These are phyloP conservation scores for Calycina marina DNA, from an alignment of 2,329 filamentous ascomycete species.

Conservation along the genomic window DNA sequence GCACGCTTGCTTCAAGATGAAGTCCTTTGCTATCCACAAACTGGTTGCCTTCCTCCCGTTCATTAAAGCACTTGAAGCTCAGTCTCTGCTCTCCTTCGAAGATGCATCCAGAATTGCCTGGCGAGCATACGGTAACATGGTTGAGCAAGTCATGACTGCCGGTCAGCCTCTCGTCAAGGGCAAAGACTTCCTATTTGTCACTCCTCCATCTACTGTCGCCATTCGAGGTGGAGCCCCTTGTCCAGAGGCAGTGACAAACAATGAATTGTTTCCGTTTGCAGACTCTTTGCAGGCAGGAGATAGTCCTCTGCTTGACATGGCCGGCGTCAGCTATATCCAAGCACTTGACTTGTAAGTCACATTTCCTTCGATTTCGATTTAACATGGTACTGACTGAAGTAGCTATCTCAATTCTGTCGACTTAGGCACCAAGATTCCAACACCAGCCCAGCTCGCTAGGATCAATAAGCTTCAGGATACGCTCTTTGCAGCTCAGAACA, in stretches of 20 bases:
- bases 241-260: neutral
- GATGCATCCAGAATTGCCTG: neutral
- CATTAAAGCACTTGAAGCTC: neutral
- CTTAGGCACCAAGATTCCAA: neutral
- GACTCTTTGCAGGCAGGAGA: neutral
- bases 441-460: neutral
- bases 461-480: neutral
- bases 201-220: neutral
- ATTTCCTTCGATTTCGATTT: neutral
- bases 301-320: neutral
- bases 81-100: neutral
- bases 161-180: neutral
- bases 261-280: neutral
- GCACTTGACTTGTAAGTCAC: neutral
- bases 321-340: neutral
- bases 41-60: neutral
- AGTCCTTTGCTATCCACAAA: neutral
- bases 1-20: neutral
- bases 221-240: neutral
- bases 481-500: slow-evolving; percentile 3
- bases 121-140: neutral
- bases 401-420: neutral
- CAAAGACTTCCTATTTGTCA: neutral
- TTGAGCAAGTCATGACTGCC: neutral
- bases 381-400: no score